Percentiles rank a stretch among this genome's conserved stretches.
phyloP scores from a whole-genome alignment of 2,329 filamentous ascomycete species.

The Diaporthe helianthi region DNA sequence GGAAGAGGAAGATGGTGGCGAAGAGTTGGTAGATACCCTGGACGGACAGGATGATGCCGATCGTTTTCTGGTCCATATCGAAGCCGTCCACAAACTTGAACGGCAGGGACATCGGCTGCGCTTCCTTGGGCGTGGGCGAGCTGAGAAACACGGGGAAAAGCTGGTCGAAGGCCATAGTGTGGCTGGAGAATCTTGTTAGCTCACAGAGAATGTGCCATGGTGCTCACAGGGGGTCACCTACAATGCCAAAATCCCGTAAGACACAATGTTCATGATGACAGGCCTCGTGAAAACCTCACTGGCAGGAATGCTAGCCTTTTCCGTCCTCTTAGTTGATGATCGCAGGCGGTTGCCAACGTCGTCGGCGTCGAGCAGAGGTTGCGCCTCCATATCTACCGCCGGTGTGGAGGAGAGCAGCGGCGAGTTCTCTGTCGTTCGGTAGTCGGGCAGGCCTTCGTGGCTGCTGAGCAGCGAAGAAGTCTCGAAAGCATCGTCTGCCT shows the following conservation, averaged over 20 bases:
- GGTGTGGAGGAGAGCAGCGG: conserved; percentile 52
- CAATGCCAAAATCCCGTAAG: conserved; percentile 94
- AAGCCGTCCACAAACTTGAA: conserved; percentile 92
- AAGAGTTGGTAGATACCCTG: conserved; percentile 92
- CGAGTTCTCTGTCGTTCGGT: conserved; percentile 67
- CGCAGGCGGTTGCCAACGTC: conserved; percentile 28
- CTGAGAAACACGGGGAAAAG: conserved; percentile 92
- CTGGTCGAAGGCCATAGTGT: conserved; percentile 96
- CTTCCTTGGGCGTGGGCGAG: conserved; percentile 60
- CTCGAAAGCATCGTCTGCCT: conserved; percentile 53
- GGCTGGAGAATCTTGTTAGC: conserved; percentile 61
- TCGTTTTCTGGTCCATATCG: conserved; percentile 79
- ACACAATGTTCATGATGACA: conserved; percentile 85
- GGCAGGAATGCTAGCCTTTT: conserved; percentile 34
- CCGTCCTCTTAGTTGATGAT: conserved; percentile 39
- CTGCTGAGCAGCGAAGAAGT: conserved; percentile 69
- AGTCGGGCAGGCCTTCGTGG: conserved; percentile 71
- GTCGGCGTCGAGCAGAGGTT: conserved; percentile 30
- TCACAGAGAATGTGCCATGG: neutral
- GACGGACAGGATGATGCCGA: conserved; percentile 86
- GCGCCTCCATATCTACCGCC: conserved; percentile 38
- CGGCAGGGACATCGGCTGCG: conserved; percentile 67
- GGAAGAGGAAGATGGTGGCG: conserved; percentile 84
- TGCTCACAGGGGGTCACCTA: conserved; percentile 62
- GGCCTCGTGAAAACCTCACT: conserved; percentile 77